Conservation (phyloP, 768 basidiomycete genomes). For the Leccinum variicolor region DNA sequence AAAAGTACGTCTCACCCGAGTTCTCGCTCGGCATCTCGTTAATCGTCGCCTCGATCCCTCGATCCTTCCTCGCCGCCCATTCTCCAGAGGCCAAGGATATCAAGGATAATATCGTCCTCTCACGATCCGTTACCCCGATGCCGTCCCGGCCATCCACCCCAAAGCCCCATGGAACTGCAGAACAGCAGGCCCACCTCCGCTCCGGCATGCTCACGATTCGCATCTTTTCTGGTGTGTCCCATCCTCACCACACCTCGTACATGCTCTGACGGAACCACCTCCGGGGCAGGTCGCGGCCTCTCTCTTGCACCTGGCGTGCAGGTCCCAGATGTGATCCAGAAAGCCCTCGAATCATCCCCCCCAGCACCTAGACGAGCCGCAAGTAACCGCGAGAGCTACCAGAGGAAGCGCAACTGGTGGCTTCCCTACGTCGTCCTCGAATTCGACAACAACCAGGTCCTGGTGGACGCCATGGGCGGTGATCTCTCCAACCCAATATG, state of each 20-base stretch:
- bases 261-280: neutral
- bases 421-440: constrained; percentile 97
- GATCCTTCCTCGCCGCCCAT: constrained; percentile 3
- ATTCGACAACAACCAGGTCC: constrained; percentile 95
- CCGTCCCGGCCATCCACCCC: constrained; percentile 81
- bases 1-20: constrained; percentile 27
- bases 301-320: constrained; percentile 72
- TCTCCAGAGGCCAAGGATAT: constrained; percentile 61
- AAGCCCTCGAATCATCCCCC: constrained; percentile 65
- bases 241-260: constrained; percentile 11
- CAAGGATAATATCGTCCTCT: constrained; percentile 67
- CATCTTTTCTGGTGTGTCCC: constrained; percentile 79
- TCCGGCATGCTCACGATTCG: constrained; percentile 93
- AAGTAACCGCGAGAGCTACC: constrained; percentile 86
- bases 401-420: constrained; percentile 92
- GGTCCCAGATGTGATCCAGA: constrained; percentile 82
- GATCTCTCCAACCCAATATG: constrained; percentile 86
- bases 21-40: neutral
- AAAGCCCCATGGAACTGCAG: constrained; percentile 49
- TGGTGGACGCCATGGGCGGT: constrained; percentile 96
- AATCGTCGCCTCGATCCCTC: constrained; percentile 3
- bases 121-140: constrained; percentile 78
- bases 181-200: constrained; percentile 57
- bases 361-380: constrained; percentile 53
- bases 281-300: constrained; percentile 65